Base-by-base conservation (phyloP, 164 flowering plant genomes). In the Tetrastigma voinierianum region DNA sequence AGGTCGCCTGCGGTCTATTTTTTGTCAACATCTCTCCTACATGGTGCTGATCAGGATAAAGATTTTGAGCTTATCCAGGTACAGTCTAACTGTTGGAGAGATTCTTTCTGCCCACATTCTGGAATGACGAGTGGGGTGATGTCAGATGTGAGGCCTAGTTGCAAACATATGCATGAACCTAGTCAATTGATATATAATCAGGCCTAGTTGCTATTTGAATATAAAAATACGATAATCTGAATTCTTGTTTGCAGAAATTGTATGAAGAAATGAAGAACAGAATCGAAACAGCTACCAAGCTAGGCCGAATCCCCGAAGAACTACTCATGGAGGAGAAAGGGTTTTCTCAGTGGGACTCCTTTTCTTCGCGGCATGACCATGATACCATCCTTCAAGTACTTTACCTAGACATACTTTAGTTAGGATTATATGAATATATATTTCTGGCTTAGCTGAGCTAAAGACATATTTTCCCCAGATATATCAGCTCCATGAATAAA, bases 341-440 rank as follows among this genome's bases (percentile, higher is more conserved):
- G 60, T 90, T 90, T 69, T 70, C 81, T 5, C 76, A 80, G 25
- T 88, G 96, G 93, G 75, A 74, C 67, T 64, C 83, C 0, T 75
- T 43, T 53, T 61, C 72, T 8, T 74, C 90, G 43, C 56, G 57
- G 4, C 72, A 69, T 10, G 82, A 90, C 70, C 96, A 90, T 66
- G 90, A 79, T 61, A 70, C 96, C 54, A 79, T 88, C 59, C 77
- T 90, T 59, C 85, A 87, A 73, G 96, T 90, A 76, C n/a, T 19
- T 32, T 52, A 10, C 8, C 40, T 4, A 21, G 12, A 43, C 23
- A 51, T 8, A 46, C 56, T 12, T 19, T 13, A 46, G 6, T 32
- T 32, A 32, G 6, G 40, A 32, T 7, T 32, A 4, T 32, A 32
- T 32, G 40, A 3, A 32, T 32, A 32, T 32, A 32, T 32, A 32